These are phyloP conservation scores for Sporobolomyces pararoseus DNA, from an alignment of 768 basidiomycete genomes.

Conservation along the genomic window DNA sequence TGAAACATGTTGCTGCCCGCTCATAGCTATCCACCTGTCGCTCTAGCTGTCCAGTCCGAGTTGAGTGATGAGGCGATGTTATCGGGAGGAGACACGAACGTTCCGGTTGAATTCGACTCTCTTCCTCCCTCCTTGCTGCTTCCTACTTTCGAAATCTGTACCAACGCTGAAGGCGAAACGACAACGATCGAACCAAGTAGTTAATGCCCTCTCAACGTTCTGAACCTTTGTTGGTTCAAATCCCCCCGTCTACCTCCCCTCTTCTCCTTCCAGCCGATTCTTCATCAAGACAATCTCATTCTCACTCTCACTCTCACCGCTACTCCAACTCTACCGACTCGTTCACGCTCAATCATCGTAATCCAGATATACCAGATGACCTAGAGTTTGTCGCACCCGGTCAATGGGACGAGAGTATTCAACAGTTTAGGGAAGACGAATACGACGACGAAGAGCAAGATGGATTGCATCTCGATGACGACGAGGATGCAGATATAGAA, in stretches of 20 bases:
- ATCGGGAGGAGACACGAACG: no score
- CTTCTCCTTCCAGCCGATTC: slow-evolving; percentile 9
- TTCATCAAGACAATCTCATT: background rate
- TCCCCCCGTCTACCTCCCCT: slow-evolving; percentile 18
- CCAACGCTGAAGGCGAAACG: no score
- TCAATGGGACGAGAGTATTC: slow-evolving; percentile 20
- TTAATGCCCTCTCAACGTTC: background rate
- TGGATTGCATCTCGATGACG: background rate
- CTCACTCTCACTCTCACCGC: slow-evolving; percentile 6
- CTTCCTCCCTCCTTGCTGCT: no score
- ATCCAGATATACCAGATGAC: slow-evolving; percentile 42
- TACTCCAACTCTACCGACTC: slow-evolving; percentile 19
- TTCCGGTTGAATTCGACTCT: no score
- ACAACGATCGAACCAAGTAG: no score
- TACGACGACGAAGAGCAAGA: slow-evolving; percentile 28
- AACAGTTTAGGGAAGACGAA: slow-evolving; percentile 11
- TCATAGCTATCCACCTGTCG: background rate
- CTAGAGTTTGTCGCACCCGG: slow-evolving; percentile 42
- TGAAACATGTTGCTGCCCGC: slow-evolving; percentile 11
- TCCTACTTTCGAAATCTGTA: no score
- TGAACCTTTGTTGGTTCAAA: slow-evolving; percentile 24
- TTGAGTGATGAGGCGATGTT: no score
- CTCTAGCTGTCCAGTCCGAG: background rate
- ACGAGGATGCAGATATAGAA: slow-evolving; percentile 34
- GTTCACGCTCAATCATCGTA: slow-evolving; percentile 45